phyloP scores from a whole-genome alignment of 2,329 filamentous ascomycete genomes.

The Dactylellina cionopaga region DNA sequence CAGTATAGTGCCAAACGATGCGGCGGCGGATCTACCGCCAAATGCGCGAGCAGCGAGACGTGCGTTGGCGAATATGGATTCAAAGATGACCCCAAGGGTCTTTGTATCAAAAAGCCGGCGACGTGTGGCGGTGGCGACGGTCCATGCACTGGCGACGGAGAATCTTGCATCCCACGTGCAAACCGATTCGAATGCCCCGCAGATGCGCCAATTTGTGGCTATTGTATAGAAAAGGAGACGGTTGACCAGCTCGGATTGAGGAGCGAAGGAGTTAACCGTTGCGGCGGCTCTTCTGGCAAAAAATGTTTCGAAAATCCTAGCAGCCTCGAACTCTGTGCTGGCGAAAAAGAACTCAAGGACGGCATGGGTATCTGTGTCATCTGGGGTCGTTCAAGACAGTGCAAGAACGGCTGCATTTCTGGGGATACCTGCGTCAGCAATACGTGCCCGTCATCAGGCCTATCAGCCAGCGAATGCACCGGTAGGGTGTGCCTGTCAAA shows the following conservation, averaged over 20 bases:
- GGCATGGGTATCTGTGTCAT: constrained; percentile 12
- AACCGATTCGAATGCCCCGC: neutral
- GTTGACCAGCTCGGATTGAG: constrained; percentile 7
- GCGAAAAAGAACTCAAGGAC: no score
- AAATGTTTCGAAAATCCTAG: constrained; percentile 23
- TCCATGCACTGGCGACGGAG: neutral
- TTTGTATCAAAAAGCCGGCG: no score
- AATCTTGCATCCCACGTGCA: constrained; percentile 15
- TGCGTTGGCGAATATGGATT: no score
- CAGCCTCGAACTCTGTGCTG: constrained; percentile 8
- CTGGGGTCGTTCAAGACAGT: constrained; percentile 8
- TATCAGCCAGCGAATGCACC: constrained; percentile 3
- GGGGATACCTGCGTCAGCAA: no score
- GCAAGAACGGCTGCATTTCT: no score
- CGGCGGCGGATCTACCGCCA: constrained; percentile 3
- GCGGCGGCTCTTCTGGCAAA: neutral
- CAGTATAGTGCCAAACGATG: constrained; percentile 9
- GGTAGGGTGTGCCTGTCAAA: constrained; percentile 24
- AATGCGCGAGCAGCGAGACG: constrained; percentile 5
- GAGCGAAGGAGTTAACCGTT: constrained; percentile 21
- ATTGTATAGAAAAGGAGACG: neutral
- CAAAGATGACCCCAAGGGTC: no score
- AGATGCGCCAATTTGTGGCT: constrained; percentile 11
- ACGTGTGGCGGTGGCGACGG: neutral
- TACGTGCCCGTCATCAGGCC: constrained; percentile 4